phyloP scores from a whole-genome alignment of 2,329 filamentous ascomycete genomes.

The Aspergillus ochraceus region DNA sequence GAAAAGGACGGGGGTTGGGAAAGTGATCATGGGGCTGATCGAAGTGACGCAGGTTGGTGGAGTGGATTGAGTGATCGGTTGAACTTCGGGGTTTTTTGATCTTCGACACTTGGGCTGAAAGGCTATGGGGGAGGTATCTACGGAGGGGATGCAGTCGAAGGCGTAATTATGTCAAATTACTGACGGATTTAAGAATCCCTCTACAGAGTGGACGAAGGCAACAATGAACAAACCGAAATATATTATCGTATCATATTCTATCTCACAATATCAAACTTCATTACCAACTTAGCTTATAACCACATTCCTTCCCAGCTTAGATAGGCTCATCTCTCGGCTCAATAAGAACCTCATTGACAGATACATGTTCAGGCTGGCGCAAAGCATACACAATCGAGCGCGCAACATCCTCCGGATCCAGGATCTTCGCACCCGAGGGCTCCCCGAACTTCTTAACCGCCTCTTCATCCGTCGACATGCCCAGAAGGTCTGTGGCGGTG shows the following conservation, averaged over 20 bases:
- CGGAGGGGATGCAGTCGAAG: neutral
- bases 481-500: slow-evolving; percentile 69
- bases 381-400: slow-evolving; percentile 72
- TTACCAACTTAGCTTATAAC: neutral
- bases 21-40: too few relatives aligned
- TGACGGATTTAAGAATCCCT: too few relatives aligned
- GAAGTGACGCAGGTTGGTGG: neutral
- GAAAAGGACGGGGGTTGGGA: too few relatives aligned
- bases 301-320: slow-evolving; percentile 32
- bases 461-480: slow-evolving; percentile 73
- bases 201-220: neutral
- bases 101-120: too few relatives aligned
- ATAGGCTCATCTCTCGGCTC: slow-evolving; percentile 76
- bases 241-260: neutral
- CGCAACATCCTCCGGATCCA: slow-evolving; percentile 73
- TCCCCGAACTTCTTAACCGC: slow-evolving; percentile 77
- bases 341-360: slow-evolving; percentile 78
- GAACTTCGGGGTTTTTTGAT: neutral
- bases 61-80: neutral
- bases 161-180: too few relatives aligned
- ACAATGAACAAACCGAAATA: neutral
- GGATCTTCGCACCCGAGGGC: slow-evolving; percentile 71
- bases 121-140: too few relatives aligned
- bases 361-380: slow-evolving; percentile 71
- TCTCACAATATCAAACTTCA: neutral